Evolutionary conservation across 768 basidiomycete genomes (phyloP).

Genomic region (Tulasnella sp.): DNA sequence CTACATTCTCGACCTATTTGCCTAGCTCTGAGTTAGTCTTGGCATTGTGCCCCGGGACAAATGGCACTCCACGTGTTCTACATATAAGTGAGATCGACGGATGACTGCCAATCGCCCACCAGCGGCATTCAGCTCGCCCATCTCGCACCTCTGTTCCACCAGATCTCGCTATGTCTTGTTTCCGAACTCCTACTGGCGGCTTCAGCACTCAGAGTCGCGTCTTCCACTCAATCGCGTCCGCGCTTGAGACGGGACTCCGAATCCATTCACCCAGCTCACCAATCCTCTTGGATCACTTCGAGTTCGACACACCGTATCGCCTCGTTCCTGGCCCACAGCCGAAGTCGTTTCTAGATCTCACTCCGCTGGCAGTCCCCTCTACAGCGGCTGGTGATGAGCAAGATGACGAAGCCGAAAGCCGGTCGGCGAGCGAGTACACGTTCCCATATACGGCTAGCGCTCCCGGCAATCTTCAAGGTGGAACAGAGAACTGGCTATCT

Average conservation of each 20-base stretch:
- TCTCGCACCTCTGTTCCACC: neutral
- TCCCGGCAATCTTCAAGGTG: neutral
- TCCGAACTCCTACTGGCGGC: neutral
- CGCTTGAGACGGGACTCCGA: neutral
- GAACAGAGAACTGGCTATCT: neutral
- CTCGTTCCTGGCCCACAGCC: neutral
- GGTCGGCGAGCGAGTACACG: neutral
- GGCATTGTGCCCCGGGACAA: neutral
- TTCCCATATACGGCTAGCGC: neutral
- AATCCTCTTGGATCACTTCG: neutral
- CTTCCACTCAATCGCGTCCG: neutral
- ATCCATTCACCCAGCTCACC: neutral
- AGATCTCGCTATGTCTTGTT: neutral
- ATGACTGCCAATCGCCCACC: neutral
- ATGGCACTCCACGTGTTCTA: neutral
- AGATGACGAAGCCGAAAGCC: neutral
- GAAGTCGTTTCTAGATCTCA: neutral
- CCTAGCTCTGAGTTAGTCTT: neutral
- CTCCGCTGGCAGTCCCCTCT: neutral
- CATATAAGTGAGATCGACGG: neutral
- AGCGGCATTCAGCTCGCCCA: neutral
- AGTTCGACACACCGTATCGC: neutral
- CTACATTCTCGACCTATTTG: neutral
- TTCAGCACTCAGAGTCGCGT: neutral
- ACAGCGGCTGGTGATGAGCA: neutral